phyloP scores from a whole-genome alignment of 1,284 basidiomycete species.

The Leccinum pallidistipes region DNA sequence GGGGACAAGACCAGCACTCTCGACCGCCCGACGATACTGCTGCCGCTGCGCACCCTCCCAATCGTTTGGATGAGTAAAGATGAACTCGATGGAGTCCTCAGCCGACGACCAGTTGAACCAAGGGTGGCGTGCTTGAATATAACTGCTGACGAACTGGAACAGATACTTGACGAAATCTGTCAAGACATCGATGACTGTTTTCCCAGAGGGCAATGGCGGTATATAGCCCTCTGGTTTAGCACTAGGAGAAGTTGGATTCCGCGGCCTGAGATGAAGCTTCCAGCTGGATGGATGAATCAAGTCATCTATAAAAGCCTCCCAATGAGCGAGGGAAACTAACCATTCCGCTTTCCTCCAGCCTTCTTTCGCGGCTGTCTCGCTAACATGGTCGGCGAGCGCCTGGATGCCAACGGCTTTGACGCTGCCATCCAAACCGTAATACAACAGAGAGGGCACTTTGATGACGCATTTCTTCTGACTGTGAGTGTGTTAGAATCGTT shows the following conservation, averaged over 20 bases:
- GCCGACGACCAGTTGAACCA: slow-evolving; percentile 41
- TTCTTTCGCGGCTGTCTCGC: background rate
- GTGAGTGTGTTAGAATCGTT: background rate
- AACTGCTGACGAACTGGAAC: slow-evolving; percentile 41
- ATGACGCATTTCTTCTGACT: background rate
- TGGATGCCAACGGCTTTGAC: background rate
- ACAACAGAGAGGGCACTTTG: background rate
- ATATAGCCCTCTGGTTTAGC: background rate
- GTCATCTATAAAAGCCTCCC: background rate
- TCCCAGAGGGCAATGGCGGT: background rate
- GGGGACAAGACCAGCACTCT: slow-evolving; percentile 32
- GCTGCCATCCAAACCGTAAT: background rate
- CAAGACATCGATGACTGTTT: slow-evolving; percentile 41
- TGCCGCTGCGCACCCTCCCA: slow-evolving; percentile 36
- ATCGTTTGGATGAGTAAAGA: slow-evolving; percentile 22
- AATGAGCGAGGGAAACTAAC: background rate
- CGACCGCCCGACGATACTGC: slow-evolving; percentile 35
- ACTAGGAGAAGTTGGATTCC: background rate
- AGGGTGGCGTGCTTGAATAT: slow-evolving; percentile 46
- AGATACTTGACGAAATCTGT: slow-evolving; percentile 50
- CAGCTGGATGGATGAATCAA: background rate
- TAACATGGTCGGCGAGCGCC: background rate
- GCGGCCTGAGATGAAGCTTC: background rate
- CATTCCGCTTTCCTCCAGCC: background rate
- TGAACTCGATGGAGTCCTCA: slow-evolving; percentile 31